Evolutionary conservation across 2,329 filamentous ascomycete species (phyloP).

Genomic region (Fusarium verrucosum): DNA sequence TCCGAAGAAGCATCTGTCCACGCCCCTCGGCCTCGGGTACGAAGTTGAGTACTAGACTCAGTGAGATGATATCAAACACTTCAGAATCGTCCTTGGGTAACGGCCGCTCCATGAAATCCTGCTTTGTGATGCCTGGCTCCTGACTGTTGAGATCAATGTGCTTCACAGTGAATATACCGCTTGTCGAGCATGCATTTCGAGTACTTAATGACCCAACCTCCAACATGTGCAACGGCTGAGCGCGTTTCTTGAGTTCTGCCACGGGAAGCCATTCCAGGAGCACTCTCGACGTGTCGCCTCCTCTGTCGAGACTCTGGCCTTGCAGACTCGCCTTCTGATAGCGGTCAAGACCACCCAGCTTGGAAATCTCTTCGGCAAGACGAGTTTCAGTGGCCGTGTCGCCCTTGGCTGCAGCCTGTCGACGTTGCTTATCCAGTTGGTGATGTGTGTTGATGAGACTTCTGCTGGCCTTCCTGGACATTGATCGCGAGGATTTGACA

Average conservation of each 20-base stretch:
- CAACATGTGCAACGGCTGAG: slow-evolving; percentile 69
- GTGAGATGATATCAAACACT: slow-evolving; percentile 86
- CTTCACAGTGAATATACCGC: slow-evolving; percentile 74
- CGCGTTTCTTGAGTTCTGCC: slow-evolving; percentile 40
- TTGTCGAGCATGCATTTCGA: slow-evolving; percentile 82
- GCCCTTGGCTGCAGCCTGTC: slow-evolving; percentile 63
- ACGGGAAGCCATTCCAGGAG: slow-evolving; percentile 69
- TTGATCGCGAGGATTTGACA: slow-evolving; percentile 61
- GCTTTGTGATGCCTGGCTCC: slow-evolving; percentile 79
- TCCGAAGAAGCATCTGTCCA: slow-evolving; percentile 86
- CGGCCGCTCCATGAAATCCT: slow-evolving; percentile 93
- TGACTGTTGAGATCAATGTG: slow-evolving; percentile 94
- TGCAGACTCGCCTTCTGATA: slow-evolving; percentile 76
- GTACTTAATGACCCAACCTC: slow-evolving; percentile 90
- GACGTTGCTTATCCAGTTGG: slow-evolving; percentile 69
- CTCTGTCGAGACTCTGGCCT: slow-evolving; percentile 71
- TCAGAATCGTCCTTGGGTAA: slow-evolving; percentile 70
- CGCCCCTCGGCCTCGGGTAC: slow-evolving; percentile 79
- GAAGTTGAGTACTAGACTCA: slow-evolving; percentile 94
- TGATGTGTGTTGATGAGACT: slow-evolving; percentile 73
- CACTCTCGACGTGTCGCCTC: slow-evolving; percentile 72
- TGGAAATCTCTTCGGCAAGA: slow-evolving; percentile 63
- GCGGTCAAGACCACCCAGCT: slow-evolving; percentile 67
- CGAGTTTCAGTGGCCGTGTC: slow-evolving; percentile 58
- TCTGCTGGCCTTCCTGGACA: slow-evolving; percentile 72